Conservation (phyloP, 331 rosid genomes). For the Pyrus hybrid region DNA sequence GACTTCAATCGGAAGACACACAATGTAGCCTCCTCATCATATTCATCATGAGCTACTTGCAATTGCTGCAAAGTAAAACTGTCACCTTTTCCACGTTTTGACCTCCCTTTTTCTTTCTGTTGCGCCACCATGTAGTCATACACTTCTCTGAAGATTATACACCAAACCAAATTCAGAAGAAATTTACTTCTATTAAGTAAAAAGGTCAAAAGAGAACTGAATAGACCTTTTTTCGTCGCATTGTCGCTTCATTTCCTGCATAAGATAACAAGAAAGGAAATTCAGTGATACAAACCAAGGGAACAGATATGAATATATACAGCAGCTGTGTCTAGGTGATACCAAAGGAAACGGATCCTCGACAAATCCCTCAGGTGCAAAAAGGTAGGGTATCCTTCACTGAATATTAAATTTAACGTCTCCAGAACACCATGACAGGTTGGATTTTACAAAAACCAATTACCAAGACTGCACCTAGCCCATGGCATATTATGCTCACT, state of each 20-base stretch:
- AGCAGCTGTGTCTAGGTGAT: slow-evolving; percentile 2
- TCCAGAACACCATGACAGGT: neutral
- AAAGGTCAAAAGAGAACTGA: slow-evolving; percentile 6
- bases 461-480: neutral
- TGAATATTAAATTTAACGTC: neutral
- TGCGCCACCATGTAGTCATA: slow-evolving; percentile 75
- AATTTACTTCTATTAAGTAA: slow-evolving; percentile 6
- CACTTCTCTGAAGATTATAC: slow-evolving; percentile 50
- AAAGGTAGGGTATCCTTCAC: neutral
- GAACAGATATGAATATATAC: neutral
- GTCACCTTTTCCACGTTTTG: slow-evolving; percentile 64
- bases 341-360: neutral
- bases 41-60: slow-evolving; percentile 60
- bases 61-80: slow-evolving; percentile 49
- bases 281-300: slow-evolving; percentile 16
- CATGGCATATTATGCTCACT: neutral
- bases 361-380: neutral
- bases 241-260: slow-evolving; percentile 95
- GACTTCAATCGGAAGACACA: slow-evolving; percentile 78
- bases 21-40: slow-evolving; percentile 61
- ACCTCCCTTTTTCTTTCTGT: slow-evolving; percentile 73
- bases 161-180: slow-evolving; percentile 33
- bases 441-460: neutral
- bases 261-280: slow-evolving; percentile 10
- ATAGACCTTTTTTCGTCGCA: slow-evolving; percentile 77